Conservation (phyloP, 164 flowering plant genomes). For the Macadamia integrifolia region DNA sequence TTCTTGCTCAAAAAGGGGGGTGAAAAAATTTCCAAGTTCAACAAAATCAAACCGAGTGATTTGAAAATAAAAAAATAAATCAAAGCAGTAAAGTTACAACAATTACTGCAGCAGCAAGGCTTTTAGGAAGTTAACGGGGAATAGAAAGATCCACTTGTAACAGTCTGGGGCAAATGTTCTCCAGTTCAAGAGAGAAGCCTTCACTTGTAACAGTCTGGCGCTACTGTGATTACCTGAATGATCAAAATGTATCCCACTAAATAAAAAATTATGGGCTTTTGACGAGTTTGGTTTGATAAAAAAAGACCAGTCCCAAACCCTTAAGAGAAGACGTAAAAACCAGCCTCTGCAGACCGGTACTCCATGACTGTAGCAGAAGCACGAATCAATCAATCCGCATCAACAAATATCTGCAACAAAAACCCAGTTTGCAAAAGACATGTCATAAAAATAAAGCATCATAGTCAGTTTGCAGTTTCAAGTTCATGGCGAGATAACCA, state of each 20-base stretch:
- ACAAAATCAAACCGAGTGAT: too few species aligned
- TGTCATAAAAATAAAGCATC: neutral
- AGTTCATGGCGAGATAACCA: neutral
- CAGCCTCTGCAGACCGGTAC: neutral
- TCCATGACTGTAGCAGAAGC: neutral
- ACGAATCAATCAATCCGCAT: neutral
- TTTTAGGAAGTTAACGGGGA: too few species aligned
- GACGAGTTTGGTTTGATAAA: neutral
- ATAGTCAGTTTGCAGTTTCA: neutral
- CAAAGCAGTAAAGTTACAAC: too few species aligned
- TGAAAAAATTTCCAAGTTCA: too few species aligned
- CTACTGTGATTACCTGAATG: neutral
- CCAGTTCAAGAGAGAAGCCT: neutral
- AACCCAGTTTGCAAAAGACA: neutral
- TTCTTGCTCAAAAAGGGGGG: too few species aligned
- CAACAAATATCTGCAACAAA: constrained; percentile 1
- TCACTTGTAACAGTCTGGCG: neutral
- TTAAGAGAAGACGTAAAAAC: neutral
- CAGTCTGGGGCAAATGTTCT: neutral
- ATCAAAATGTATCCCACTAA: neutral
- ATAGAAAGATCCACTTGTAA: neutral
- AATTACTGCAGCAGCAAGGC: too few species aligned
- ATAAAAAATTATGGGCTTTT: neutral
- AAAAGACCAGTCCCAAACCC: neutral
- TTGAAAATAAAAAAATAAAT: too few species aligned